These are phyloP conservation scores for Yamadazyma endophytica DNA, from an alignment of 805 yeast genomes.

Conservation along the genomic window DNA sequence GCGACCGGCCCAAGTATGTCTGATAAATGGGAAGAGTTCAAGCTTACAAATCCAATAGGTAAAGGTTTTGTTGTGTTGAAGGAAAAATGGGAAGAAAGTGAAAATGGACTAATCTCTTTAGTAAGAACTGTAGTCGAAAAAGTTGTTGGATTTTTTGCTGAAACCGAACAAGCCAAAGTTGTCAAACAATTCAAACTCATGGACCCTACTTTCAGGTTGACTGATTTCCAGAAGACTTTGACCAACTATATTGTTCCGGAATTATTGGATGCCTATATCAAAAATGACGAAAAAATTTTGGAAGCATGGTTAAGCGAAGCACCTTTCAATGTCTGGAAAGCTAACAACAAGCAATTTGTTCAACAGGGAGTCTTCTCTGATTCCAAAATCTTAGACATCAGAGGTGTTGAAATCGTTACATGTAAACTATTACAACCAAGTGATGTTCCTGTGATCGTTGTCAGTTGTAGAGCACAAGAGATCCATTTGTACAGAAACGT, in stretches of 20 bases:
- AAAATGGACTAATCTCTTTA: conserved; percentile 80
- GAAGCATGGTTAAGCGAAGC: conserved; percentile 96
- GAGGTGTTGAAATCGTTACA: conserved; percentile 90
- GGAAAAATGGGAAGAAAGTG: conserved; percentile 86
- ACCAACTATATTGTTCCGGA: conserved; percentile 95
- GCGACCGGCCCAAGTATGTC: conserved; percentile 65
- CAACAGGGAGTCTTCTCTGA: conserved; percentile 91
- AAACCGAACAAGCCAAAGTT: conserved; percentile 95
- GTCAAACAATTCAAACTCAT: conserved; percentile 76
- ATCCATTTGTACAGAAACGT: conserved; percentile 82
- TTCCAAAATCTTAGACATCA: conserved; percentile 85
- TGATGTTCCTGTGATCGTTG: conserved; percentile 87
- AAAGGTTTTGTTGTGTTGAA: conserved; percentile 56
- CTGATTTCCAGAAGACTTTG: conserved; percentile 73
- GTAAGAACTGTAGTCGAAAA: conserved; percentile 78
- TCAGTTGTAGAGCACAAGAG: conserved; percentile 96
- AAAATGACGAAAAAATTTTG: conserved; percentile 79
- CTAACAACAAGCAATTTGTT: conserved; percentile 85
- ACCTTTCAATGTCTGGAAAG: conserved; percentile 90
- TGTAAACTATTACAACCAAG: conserved; percentile 87
- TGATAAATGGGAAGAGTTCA: conserved; percentile 63
- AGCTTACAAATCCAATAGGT: conserved; percentile 67
- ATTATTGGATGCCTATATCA: conserved; percentile 88
- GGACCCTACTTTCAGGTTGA: conserved; percentile 84
- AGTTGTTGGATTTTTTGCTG: conserved; percentile 86